Evolutionary conservation across 78 protist genomes (phyloP).

Genomic region (Dictyostelium purpureum): DNA sequence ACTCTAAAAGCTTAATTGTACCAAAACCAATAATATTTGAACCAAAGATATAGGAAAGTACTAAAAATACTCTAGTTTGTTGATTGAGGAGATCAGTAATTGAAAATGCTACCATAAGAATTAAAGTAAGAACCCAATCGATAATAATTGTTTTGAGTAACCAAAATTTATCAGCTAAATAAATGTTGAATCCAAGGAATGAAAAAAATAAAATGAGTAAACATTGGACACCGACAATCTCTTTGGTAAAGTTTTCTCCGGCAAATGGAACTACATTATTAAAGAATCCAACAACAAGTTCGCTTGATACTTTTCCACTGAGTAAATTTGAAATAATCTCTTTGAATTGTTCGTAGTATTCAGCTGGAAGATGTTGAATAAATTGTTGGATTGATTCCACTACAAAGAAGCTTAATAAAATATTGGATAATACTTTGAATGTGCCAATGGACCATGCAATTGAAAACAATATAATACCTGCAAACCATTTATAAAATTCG

Average conservation of each 20-base stretch:
- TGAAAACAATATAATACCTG: background rate
- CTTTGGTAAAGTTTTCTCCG: too few species aligned
- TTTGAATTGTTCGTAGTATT: background rate
- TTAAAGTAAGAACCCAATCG: constrained; percentile 36
- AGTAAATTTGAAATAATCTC: background rate
- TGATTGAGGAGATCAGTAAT: constrained; percentile 2
- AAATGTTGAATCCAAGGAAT: background rate
- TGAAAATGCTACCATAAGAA: background rate
- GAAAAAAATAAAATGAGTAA: background rate
- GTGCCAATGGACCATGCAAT: constrained; percentile 9
- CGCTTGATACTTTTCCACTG: background rate
- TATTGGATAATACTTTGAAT: background rate
- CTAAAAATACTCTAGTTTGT: background rate
- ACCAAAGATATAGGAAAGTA: constrained; percentile 19
- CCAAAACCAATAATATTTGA: constrained; percentile 52
- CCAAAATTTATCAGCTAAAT: constrained; percentile 65
- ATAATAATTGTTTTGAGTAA: constrained; percentile 44
- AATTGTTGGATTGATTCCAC: background rate
- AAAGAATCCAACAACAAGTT: background rate
- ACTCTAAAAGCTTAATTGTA: constrained; percentile 15
- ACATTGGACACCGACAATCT: background rate
- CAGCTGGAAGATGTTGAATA: background rate
- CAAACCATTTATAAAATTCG: constrained; percentile 7
- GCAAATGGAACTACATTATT: background rate
- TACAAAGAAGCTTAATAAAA: background rate